Conservation (phyloP, 352 stramenopile species). For the Phytophthora tentaculata region DNA sequence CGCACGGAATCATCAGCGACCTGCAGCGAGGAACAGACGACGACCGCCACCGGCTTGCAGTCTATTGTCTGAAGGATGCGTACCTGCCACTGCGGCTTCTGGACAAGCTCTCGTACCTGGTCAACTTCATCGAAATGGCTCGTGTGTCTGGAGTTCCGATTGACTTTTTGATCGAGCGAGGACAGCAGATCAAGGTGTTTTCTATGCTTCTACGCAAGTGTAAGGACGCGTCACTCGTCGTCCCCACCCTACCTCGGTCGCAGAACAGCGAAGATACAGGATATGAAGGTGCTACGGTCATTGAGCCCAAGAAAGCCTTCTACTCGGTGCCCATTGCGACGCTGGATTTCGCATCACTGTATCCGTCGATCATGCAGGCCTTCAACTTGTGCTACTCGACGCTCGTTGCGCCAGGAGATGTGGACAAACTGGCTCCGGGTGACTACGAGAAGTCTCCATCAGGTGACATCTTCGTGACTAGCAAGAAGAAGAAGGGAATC, state of each 20-base stretch:
- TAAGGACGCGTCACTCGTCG: constrained; percentile 92
- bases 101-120: constrained; percentile 98
- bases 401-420: constrained; percentile 88
- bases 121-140: constrained; percentile 99
- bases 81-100: constrained; percentile 96
- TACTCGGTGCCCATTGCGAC: constrained; percentile 99
- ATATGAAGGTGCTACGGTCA: constrained; percentile 99
- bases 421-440: constrained; percentile 61
- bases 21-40: constrained; percentile 95
- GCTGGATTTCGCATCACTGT: constrained; percentile 99
- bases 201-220: constrained; percentile 99
- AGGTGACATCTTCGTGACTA: constrained; percentile 96
- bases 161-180: constrained; percentile 97
- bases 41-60: constrained; percentile 96
- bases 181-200: constrained; percentile 99
- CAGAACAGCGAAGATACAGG: constrained; percentile 82
- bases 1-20: constrained; percentile 98
- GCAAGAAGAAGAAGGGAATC: constrained; percentile 97
- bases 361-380: constrained; percentile 99
- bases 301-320: constrained; percentile 99
- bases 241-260: constrained; percentile 95
- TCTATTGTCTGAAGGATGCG: constrained; percentile 99
- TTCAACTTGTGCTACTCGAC: constrained; percentile 99
- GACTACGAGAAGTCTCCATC: constrained; percentile 95
- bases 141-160: constrained; percentile 98